Conservation (phyloP, 345 rosid genomes). For the Gossypium stocksii region DNA sequence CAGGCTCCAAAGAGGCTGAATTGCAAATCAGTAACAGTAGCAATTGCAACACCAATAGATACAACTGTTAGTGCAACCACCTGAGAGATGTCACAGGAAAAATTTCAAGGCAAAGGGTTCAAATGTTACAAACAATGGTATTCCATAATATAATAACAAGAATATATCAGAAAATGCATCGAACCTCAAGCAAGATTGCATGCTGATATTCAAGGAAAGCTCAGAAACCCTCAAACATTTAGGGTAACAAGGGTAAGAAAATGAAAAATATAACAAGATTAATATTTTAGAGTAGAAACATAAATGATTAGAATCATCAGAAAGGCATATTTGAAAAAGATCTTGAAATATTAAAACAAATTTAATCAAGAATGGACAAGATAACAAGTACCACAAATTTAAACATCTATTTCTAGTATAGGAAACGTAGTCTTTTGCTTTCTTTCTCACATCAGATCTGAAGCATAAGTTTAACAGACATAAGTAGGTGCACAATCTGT, state of each 20-base stretch:
- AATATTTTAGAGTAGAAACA: neutral
- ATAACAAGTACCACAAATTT: neutral
- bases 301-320: neutral
- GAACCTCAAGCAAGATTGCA: neutral
- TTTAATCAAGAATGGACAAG: neutral
- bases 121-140: neutral
- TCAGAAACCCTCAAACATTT: neutral
- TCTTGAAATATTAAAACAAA: neutral
- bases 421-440: neutral
- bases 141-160: neutral
- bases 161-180: neutral
- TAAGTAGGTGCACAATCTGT: neutral
- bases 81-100: slow-evolving; percentile 37
- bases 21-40: slow-evolving; percentile 91
- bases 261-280: neutral
- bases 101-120: neutral
- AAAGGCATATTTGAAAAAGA: neutral
- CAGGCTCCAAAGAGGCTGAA: slow-evolving; percentile 87
- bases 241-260: neutral
- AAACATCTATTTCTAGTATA: neutral
- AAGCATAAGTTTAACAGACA: neutral
- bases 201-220: neutral
- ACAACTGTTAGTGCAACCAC: slow-evolving; percentile 71
- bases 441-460: neutral
- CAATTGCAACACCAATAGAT: slow-evolving; percentile 88